Base-by-base conservation (phyloP, 1,284 basidiomycete species). In the Ganoderma sinense region DNA sequence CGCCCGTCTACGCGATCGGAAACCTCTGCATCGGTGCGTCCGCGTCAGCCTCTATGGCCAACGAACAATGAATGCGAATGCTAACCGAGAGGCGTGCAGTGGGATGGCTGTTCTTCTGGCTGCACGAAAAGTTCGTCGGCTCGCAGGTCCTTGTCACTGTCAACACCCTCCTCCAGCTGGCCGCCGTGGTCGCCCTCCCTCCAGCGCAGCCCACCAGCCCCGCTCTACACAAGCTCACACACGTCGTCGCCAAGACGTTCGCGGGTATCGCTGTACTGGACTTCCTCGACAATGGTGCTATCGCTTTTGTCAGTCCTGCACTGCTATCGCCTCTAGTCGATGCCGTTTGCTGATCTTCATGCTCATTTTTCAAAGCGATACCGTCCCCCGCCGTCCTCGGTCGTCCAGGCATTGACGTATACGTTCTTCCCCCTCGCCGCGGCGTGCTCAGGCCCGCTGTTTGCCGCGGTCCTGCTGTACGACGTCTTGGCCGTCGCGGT, bases 21-120 rank as follows among this genome's bases (percentile, higher is more conserved):
- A 81, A 80, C 59, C 33, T 81, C 3, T 81, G 79, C 73, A 80
- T 81, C 63, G 77, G 81, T 81, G 62, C 36, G 79, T 64, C 20
- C 18, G 6, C 1, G 29, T 39, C 31, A 20, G 7, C 18, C 3
- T 6, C 26, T 53, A 23, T 8, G 8, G 33, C 4, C 4, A 36
- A 36, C 33, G 33, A 36, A 36, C 33, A 26, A 43, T 20, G 40
- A 41, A 45, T n/a, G 45, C 8, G 45, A 23, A 48, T n/a, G 11
- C n/a, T 48, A 8, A 23, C 45, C 45, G n/a, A 11, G 20, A n/a
- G 7, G n/a, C 16, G 4, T 39, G 10, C 31, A 82, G 81, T 79
- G 14, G 79, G 75, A 0, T 82, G 81, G 81, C 76, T 81, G 41
- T 66, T 77, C 58, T 81, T 82, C 72, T 81, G 81, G 80, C 74